phyloP scores from a whole-genome alignment of 2,329 filamentous ascomycete genomes.

The Penicillium hesseltinei region DNA sequence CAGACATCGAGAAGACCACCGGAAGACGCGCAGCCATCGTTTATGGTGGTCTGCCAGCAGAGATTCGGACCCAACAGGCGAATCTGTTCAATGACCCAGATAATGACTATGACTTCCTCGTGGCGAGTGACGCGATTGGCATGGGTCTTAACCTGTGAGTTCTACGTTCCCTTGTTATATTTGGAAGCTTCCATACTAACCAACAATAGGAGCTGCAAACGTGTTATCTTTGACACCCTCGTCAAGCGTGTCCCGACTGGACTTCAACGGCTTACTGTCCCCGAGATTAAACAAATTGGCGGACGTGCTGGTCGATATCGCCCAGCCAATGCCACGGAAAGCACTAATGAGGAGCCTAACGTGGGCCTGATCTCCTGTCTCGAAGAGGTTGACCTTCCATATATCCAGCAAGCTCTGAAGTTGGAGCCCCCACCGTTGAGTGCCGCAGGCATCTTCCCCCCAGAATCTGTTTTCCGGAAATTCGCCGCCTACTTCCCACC shows the following conservation, averaged over 20 bases:
- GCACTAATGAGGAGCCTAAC: constrained; percentile 30
- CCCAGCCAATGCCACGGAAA: constrained; percentile 51
- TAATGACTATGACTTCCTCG: constrained; percentile 92
- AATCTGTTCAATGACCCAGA: constrained; percentile 90
- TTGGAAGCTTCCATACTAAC: constrained; percentile 14
- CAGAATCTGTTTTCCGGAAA: constrained; percentile 66
- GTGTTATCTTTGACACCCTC: constrained; percentile 79
- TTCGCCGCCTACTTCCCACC: constrained; percentile 81
- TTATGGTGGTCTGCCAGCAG: constrained; percentile 86
- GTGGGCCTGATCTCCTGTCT: constrained; percentile 78
- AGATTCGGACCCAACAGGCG: constrained; percentile 88
- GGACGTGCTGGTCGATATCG: constrained; percentile 87
- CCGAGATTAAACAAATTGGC: constrained; percentile 91
- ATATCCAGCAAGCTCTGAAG: constrained; percentile 63
- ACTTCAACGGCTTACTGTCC: constrained; percentile 60
- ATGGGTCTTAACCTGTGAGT: constrained; percentile 90
- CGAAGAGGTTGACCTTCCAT: constrained; percentile 64
- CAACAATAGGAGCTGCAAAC: constrained; percentile 65
- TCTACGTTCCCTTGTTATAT: not conserved
- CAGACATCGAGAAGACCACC: constrained; percentile 71
- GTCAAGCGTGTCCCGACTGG: constrained; percentile 67
- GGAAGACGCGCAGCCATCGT: constrained; percentile 84
- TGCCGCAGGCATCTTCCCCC: constrained; percentile 72
- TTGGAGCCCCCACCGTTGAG: constrained; percentile 64
- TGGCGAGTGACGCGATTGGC: constrained; percentile 92